These are phyloP conservation scores for Lycium ferocissimum DNA, from an alignment of 257 asterid species.

Conservation along the genomic window DNA sequence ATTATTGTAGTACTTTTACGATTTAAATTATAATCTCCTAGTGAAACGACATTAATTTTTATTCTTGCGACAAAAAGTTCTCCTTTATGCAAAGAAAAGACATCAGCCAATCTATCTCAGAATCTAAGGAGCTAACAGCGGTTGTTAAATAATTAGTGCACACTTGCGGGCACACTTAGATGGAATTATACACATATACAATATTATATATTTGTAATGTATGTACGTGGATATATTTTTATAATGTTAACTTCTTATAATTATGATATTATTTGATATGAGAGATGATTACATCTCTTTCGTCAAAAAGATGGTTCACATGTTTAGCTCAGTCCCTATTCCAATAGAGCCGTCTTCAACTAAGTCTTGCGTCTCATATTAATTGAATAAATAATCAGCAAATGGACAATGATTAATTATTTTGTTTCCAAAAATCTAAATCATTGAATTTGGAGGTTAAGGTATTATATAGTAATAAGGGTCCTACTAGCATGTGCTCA, in stretches of 20 bases:
- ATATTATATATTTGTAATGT: too few species aligned
- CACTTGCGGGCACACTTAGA: too few species aligned
- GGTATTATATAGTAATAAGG: neutral
- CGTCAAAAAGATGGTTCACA: neutral
- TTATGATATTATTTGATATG: neutral
- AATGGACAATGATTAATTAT: neutral
- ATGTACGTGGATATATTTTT: neutral
- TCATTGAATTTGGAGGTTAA: neutral
- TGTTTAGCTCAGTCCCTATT: neutral
- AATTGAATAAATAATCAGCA: neutral
- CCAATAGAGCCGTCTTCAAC: neutral
- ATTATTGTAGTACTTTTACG: too few species aligned
- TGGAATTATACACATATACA: too few species aligned
- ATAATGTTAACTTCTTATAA: neutral
- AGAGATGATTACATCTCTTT: neutral
- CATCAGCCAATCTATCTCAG: too few species aligned
- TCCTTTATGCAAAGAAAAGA: too few species aligned
- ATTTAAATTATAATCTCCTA: too few species aligned
- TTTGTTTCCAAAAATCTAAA: neutral
- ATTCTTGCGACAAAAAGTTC: too few species aligned
- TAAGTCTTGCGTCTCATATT: neutral
- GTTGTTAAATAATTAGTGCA: too few species aligned
- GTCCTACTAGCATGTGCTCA: conserved; percentile 7
- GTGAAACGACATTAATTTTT: too few species aligned
- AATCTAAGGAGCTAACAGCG: too few species aligned